A percentile compares a stretch with the other conserved stretches of the same genome.
These are phyloP conservation scores for Lasiodiplodia theobromae DNA, from an alignment of 2,329 filamentous ascomycete species.

Conservation along the genomic window DNA sequence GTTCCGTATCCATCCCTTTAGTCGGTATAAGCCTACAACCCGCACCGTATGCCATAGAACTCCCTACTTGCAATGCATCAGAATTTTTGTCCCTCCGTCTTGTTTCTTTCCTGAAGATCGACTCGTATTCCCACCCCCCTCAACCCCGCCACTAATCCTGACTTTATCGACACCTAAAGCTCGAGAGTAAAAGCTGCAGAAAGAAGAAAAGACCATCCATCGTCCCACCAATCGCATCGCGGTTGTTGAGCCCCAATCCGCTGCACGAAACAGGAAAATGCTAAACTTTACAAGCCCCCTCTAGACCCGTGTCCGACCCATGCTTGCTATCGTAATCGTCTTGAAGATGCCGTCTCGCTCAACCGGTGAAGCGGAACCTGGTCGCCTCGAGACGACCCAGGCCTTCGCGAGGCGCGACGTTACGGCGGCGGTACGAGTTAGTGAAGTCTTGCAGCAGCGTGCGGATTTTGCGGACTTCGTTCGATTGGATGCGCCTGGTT, in stretches of 20 bases:
- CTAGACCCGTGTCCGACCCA: slow-evolving; percentile 20
- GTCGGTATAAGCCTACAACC: slow-evolving; percentile 27
- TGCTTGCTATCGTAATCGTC: slow-evolving; percentile 12
- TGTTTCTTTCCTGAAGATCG: slow-evolving; percentile 27
- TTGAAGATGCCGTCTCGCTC: not conserved
- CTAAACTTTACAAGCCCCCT: slow-evolving; percentile 24
- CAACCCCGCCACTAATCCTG: slow-evolving; percentile 16
- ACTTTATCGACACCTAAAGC: slow-evolving; percentile 25
- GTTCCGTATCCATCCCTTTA: slow-evolving; percentile 10
- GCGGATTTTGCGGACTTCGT: slow-evolving; percentile 79
- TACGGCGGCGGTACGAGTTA: slow-evolving; percentile 88
- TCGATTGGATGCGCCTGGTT: slow-evolving; percentile 65
- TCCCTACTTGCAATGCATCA: slow-evolving; percentile 25
- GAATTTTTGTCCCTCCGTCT: slow-evolving; percentile 23
- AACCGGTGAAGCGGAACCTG: slow-evolving; percentile 76
- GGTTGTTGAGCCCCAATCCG: not conserved
- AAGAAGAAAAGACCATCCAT: slow-evolving; percentile 12
- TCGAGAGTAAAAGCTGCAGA: not conserved
- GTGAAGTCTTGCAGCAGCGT: slow-evolving; percentile 94
- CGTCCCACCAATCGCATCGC: slow-evolving; percentile 14
- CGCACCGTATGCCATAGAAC: slow-evolving; percentile 25
- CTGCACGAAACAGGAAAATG: slow-evolving; percentile 21
- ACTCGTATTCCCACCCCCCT: slow-evolving; percentile 23
- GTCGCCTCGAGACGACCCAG: slow-evolving; percentile 85
- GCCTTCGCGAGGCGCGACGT: slow-evolving; percentile 93